Evolutionary conservation across 2,329 filamentous ascomycete species (phyloP).

Genomic region (Stromatinia cepivora): DNA sequence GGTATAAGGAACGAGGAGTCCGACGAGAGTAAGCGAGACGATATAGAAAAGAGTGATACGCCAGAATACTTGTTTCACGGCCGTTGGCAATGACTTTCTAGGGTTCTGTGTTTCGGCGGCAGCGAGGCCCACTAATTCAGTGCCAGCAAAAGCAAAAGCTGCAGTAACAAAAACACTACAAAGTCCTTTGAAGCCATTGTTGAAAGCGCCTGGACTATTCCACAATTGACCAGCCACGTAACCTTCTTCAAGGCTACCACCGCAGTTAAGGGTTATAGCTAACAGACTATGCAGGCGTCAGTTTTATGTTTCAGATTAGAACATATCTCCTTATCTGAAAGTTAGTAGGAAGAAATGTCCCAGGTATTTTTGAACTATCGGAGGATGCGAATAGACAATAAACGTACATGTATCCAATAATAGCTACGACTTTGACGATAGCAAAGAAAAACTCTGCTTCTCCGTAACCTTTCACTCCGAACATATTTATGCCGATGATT

Average conservation of each 20-base stretch:
- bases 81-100: constrained; percentile 77
- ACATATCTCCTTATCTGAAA: constrained; percentile 26
- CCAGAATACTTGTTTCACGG: constrained; percentile 95
- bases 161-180: constrained; percentile 76
- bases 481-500: constrained; percentile 81
- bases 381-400: neutral
- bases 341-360: neutral
- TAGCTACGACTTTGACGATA: constrained; percentile 79
- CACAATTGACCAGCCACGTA: constrained; percentile 83
- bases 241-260: constrained; percentile 68
- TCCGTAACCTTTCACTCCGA: constrained; percentile 84
- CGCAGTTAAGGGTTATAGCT: constrained; percentile 81
- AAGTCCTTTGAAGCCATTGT: constrained; percentile 81
- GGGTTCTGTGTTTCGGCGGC: constrained; percentile 79
- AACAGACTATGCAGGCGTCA: constrained; percentile 59
- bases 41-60: constrained; percentile 90
- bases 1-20: constrained; percentile 76
- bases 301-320: neutral
- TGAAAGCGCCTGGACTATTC: constrained; percentile 77
- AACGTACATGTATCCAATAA: constrained; percentile 82
- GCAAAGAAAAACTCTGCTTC: constrained; percentile 89
- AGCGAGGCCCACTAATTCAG: constrained; percentile 73
- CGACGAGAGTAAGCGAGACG: constrained; percentile 76
- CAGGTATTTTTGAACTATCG: neutral
- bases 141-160: constrained; percentile 74